Evolutionary conservation across 1,284 basidiomycete genomes (phyloP), one percentile per base, ranked within the genome.

Genomic region (Ganoderma sinense): DNA sequence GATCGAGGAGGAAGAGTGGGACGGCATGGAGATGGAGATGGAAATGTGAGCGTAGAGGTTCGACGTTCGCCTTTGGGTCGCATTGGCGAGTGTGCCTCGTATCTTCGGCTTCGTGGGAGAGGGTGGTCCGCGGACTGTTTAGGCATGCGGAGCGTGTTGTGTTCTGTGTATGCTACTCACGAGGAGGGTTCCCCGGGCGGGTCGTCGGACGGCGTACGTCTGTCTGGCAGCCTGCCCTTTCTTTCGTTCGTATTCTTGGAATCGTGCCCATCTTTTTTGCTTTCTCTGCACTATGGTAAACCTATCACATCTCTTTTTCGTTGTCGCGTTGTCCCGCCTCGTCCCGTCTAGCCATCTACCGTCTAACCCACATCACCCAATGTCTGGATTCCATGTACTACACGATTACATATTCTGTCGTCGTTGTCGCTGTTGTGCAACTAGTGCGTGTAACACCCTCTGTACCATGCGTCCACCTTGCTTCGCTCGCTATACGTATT

Each of bases 1-100:
- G 72, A 81, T 81, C 69, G 82, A 84, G 73, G 82, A 84, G 74
- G 82, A 84, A 65, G 79, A 81, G 60, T 81, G 79, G 78, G 80
- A 82, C 71, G 81, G 80, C 48, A 79, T 78, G 75, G 80, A 81
- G 65, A 81, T 82, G 80, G 81, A 82, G 68, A 82, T 82, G 82
- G 81, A 82, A 66, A 78, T 81, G 78, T 80, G 69, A 74, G 36
- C 18, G 16, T 23, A 7, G 11, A 23, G 45, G 45, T 3, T n/a
- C 56, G 14, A 20, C n/a, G 20, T 10, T 39, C 11, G 23, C 53
- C 29, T 56, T 16, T 5, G 8, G 53, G 31, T n/a, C 16, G 8
- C 18, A 10, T 48, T 56, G 29, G 53, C 29, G 31, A 10, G 53
- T 18, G 29, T 10, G 26, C 14, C 14, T 55, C 53, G n/a, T 26